Conservation (phyloP, 495 filamentous ascomycete genomes). For the Xylaria cubensis region DNA sequence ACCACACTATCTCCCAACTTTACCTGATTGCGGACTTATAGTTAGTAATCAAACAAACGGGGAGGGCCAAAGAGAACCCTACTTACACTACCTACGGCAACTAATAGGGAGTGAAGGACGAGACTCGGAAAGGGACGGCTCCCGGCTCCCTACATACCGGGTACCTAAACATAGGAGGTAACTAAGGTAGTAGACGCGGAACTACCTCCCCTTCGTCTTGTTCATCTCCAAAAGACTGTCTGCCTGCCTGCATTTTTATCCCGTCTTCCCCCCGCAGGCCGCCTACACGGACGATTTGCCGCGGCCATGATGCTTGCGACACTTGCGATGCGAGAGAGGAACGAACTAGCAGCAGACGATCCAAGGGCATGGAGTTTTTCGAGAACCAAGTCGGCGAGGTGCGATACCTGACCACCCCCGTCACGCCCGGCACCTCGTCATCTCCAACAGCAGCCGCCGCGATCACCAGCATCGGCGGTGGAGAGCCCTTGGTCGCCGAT, state of each 20-base stretch:
- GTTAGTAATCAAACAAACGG: neutral
- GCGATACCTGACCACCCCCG: constrained; percentile 49
- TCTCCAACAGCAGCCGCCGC: constrained; percentile 11
- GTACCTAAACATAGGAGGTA: neutral
- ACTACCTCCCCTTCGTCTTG: neutral
- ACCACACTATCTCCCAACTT: neutral
- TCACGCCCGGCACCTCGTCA: neutral
- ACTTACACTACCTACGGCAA: neutral
- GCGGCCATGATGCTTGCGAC: constrained; percentile 21
- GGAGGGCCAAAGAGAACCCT: too few species aligned
- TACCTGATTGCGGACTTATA: neutral
- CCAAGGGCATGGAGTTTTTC: constrained; percentile 57
- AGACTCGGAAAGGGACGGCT: constrained; percentile 12
- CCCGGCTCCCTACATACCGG: neutral
- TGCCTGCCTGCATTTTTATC: neutral
- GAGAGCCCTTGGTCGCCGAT: neutral
- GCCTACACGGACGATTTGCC: constrained; percentile 9
- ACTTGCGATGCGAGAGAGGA: constrained; percentile 22
- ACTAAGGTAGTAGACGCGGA: neutral
- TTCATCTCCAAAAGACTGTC: neutral
- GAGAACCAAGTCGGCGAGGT: constrained; percentile 63
- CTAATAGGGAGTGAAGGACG: neutral
- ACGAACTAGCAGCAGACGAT: constrained; percentile 12
- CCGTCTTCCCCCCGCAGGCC: neutral
- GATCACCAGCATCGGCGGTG: neutral